These are phyloP conservation scores for Angophora floribunda DNA, from an alignment of 345 rosid genomes.

Conservation along the genomic window DNA sequence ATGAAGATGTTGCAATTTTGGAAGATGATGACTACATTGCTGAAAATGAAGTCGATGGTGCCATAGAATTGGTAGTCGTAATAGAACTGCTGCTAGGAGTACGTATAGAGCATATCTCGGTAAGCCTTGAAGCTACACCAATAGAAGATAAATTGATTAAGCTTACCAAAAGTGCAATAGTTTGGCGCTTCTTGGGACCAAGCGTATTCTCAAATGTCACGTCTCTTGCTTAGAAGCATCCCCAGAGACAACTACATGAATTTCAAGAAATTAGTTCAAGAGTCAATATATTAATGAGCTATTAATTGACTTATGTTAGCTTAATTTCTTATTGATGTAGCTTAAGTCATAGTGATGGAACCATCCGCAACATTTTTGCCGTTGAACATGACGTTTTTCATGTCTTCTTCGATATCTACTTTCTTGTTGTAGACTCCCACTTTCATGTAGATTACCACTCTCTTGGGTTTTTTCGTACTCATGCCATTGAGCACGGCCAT, in stretches of 20 bases:
- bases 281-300: background rate
- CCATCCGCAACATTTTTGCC: constrained; percentile 59
- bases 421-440: constrained; percentile 59
- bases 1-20: constrained; percentile 66
- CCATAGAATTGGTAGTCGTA: constrained; percentile 56
- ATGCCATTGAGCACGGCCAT: constrained; percentile 15
- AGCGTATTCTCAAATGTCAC: constrained; percentile 69
- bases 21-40: constrained; percentile 39
- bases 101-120: constrained; percentile 53
- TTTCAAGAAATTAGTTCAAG: background rate
- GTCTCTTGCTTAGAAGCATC: constrained; percentile 80
- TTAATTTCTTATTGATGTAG: constrained; percentile 32
- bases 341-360: constrained; percentile 41
- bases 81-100: constrained; percentile 52
- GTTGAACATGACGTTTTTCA: constrained; percentile 51
- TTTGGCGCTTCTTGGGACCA: constrained; percentile 54
- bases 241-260: constrained; percentile 34
- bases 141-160: constrained; percentile 43
- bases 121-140: constrained; percentile 62
- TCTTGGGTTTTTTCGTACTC: constrained; percentile 11
- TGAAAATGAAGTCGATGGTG: constrained; percentile 64
- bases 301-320: background rate
- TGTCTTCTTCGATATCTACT: constrained; percentile 27
- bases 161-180: constrained; percentile 44
- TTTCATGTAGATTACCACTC: constrained; percentile 47